Conservation (phyloP, 768 basidiomycete genomes). For the Boletus coccyginus region DNA sequence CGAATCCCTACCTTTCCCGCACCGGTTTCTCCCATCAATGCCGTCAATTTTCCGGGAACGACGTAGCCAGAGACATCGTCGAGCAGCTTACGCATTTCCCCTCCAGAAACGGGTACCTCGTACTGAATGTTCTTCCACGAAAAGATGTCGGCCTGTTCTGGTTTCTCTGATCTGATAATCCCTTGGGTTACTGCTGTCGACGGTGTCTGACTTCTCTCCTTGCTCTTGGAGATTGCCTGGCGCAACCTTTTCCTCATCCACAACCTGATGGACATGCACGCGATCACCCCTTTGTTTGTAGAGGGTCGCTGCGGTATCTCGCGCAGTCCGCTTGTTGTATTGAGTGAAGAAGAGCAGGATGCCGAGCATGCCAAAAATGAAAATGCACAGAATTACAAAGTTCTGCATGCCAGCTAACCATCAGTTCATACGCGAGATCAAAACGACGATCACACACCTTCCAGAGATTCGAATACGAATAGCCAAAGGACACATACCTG, state of each 20-base stretch:
- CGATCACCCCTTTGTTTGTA: constrained; percentile 12
- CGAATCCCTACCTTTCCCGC: constrained; percentile 23
- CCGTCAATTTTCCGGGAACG: constrained; percentile 48
- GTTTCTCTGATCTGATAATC: constrained; percentile 14
- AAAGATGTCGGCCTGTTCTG: constrained; percentile 40
- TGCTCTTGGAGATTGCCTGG: not conserved
- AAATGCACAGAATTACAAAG: constrained; percentile 44
- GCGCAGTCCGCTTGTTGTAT: constrained; percentile 26
- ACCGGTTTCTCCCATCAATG: constrained; percentile 47
- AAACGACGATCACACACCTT: constrained; percentile 31
- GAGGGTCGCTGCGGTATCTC: constrained; percentile 30
- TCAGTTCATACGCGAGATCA: not conserved
- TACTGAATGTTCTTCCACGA: constrained; percentile 77
- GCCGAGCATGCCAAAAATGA: constrained; percentile 38
- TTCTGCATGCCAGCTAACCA: constrained; percentile 20
- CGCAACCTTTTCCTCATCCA: constrained; percentile 18
- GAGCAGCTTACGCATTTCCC: constrained; percentile 40
- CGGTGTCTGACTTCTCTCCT: not conserved
- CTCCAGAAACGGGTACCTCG: constrained; percentile 44
- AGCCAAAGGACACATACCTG: constrained; percentile 31
- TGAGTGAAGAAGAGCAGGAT: constrained; percentile 38
- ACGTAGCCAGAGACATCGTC: constrained; percentile 50
- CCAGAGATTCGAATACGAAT: constrained; percentile 30
- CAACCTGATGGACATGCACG: not conserved
- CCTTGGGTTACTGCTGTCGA: not conserved